phyloP scores from a whole-genome alignment of 441 rosid species.

The Breynia disticha region DNA sequence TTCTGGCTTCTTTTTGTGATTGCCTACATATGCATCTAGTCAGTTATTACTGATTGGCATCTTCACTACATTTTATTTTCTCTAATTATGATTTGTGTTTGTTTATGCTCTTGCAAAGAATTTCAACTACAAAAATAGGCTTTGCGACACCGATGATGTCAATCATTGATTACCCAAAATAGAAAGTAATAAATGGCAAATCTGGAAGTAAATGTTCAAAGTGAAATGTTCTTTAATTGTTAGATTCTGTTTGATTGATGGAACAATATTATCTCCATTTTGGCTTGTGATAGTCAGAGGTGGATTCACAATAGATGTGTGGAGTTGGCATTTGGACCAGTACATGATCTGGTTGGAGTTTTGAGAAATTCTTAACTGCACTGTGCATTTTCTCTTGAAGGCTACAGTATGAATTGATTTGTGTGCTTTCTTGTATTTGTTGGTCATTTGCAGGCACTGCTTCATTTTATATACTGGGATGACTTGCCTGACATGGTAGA shows the following conservation, averaged over 20 bases:
- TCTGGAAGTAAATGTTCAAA: too few species aligned
- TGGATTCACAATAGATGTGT: background rate
- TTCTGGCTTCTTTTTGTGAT: conserved; percentile 36
- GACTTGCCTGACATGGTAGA: conserved; percentile 66
- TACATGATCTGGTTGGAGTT: background rate
- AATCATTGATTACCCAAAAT: too few species aligned
- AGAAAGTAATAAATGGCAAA: too few species aligned
- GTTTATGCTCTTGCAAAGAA: background rate
- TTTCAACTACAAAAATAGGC: too few species aligned
- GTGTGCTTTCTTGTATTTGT: conserved; percentile 8
- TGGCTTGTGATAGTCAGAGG: too few species aligned
- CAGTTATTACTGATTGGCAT: conserved; percentile 10
- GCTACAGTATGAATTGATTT: conserved; percentile 12
- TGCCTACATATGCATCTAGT: conserved; percentile 16
- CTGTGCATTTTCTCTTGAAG: background rate
- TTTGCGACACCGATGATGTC: too few species aligned
- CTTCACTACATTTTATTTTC: conserved; percentile 6
- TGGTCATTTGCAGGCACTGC: conserved; percentile 48
- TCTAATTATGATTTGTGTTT: conserved; percentile 3
- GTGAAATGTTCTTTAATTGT: too few species aligned
- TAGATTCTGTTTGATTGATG: too few species aligned
- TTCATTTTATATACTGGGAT: conserved; percentile 87
- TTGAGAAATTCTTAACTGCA: background rate
- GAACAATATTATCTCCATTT: too few species aligned
- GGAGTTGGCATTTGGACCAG: background rate